Evolutionary conservation across 2,329 filamentous ascomycete genomes (phyloP).

Genomic region (Apiospora rasikravindrae): DNA sequence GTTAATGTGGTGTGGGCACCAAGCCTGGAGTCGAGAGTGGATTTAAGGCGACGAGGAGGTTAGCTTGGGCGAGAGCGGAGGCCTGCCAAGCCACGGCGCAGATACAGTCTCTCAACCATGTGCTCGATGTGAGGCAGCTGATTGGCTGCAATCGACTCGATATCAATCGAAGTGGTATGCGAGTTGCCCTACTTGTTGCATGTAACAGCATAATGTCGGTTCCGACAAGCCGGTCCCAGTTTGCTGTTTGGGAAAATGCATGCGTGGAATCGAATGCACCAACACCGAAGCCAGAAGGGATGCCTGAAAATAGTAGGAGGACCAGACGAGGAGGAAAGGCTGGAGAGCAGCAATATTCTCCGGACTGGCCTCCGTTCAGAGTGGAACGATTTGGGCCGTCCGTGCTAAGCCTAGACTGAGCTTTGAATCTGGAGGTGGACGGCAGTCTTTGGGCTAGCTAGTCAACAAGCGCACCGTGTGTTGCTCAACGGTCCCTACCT

Average conservation of each 20-base stretch:
- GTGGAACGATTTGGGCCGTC: background rate
- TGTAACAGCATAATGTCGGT: conserved; percentile 6
- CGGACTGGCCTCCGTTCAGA: background rate
- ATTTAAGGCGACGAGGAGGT: background rate
- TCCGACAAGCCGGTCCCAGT: background rate
- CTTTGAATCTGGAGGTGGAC: conserved; percentile 12
- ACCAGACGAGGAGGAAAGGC: background rate
- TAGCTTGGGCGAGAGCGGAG: conserved; percentile 3
- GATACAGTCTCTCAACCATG: background rate
- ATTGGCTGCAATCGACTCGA: background rate
- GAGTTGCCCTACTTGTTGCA: background rate
- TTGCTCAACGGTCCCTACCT: conserved; percentile 3
- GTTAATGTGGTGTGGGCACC: background rate
- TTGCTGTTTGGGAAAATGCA: background rate
- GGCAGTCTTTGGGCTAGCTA: background rate
- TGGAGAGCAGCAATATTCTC: background rate
- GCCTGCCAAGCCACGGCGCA: background rate
- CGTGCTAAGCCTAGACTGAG: conserved; percentile 5
- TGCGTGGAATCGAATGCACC: background rate
- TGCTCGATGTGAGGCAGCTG: background rate
- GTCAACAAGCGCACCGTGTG: conserved; percentile 3
- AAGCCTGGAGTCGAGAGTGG: background rate
- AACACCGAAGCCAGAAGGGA: background rate
- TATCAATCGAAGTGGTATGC: background rate
- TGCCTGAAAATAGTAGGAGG: background rate